phyloP scores from a whole-genome alignment of 345 rosid species.

The Citrus sinensis region DNA sequence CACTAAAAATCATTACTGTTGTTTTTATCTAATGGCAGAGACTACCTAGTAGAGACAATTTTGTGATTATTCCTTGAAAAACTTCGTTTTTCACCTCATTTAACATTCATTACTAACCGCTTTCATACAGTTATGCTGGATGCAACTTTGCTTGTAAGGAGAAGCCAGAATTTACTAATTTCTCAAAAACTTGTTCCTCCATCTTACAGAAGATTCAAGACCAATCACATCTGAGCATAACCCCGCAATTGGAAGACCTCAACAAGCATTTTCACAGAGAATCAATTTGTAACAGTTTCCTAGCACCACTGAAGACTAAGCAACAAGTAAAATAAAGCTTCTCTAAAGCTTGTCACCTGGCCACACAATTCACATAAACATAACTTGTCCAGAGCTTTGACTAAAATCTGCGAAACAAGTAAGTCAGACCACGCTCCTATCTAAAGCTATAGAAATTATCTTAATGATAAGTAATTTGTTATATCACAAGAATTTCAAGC shows the following conservation, averaged over 20 bases:
- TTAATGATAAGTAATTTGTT: background rate
- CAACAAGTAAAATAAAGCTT: background rate
- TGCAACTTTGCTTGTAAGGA: background rate
- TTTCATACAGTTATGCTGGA: background rate
- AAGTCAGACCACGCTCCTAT: background rate
- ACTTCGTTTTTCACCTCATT: background rate
- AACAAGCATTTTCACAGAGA: background rate
- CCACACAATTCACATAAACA: background rate
- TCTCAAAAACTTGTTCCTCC: background rate
- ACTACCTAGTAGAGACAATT: background rate
- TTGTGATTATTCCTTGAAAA: background rate
- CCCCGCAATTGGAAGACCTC: background rate
- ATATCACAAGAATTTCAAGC: background rate
- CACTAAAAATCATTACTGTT: background rate
- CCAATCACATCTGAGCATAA: background rate
- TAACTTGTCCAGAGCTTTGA: background rate
- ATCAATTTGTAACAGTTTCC: background rate
- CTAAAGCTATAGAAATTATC: conserved; percentile 2
- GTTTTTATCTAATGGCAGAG: background rate
- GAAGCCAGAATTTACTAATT: background rate
- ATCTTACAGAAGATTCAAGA: background rate
- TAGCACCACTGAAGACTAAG: background rate
- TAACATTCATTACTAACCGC: background rate
- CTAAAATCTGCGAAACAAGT: background rate
- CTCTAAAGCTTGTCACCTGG: background rate